Conservation (phyloP, 108 stramenopile genomes). For the Nannochloropsis gaditana region DNA sequence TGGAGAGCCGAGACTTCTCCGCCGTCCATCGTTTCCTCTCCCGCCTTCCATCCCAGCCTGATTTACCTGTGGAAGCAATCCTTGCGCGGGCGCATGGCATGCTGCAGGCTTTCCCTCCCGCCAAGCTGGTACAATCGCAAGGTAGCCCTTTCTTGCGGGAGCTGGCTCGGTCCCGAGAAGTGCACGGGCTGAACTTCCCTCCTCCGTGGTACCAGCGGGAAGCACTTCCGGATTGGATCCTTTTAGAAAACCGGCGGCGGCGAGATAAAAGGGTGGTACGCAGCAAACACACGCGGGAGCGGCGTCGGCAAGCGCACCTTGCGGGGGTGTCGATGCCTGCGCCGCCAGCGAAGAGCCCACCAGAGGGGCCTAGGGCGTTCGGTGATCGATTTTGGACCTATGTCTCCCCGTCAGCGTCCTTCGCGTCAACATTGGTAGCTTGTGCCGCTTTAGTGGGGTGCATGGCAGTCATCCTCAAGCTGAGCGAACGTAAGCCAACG, state of each 20-base stretch:
- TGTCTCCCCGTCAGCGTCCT: not conserved
- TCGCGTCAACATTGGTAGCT: not conserved
- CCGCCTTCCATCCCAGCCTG: not conserved
- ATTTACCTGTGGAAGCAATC: not conserved
- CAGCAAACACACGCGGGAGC: not conserved
- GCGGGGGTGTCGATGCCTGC: not conserved
- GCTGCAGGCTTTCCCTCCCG: not conserved
- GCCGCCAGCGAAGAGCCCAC: not conserved
- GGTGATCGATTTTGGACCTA: not conserved
- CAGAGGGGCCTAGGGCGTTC: too few relatives aligned
- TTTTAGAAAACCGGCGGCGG: not conserved
- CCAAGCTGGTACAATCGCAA: not conserved
- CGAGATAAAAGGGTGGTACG: not conserved
- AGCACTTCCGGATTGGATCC: not conserved
- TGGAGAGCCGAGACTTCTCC: slow-evolving; percentile 5
- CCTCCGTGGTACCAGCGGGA: not conserved
- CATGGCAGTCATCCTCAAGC: not conserved
- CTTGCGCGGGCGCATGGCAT: not conserved
- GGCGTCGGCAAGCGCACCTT: slow-evolving; percentile 14
- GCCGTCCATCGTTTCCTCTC: not conserved
- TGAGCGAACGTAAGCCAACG: not conserved
- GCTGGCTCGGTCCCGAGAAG: not conserved
- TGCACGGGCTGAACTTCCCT: slow-evolving; percentile 6
- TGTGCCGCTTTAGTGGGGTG: not conserved
- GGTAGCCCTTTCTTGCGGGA: not conserved